phyloP scores from a whole-genome alignment of 2,329 filamentous ascomycete genomes.

The Colletotrichum coccodes region DNA sequence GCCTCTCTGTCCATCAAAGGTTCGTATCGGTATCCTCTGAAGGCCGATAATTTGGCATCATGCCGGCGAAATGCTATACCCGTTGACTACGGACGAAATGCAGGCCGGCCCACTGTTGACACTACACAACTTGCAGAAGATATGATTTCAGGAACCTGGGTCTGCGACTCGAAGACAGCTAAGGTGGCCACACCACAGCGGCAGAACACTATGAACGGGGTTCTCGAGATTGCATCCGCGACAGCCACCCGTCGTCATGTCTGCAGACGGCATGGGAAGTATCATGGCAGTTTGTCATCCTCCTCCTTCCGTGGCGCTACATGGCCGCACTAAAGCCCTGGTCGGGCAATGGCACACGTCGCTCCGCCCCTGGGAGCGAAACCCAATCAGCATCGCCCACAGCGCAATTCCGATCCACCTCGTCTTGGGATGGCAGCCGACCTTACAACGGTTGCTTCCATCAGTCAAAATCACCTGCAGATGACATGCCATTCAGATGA shows the following conservation, averaged over 20 bases:
- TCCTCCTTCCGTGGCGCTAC: constrained; percentile 14
- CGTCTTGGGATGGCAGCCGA: constrained; percentile 12
- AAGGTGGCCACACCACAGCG: background rate
- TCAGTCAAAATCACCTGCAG: constrained; percentile 26
- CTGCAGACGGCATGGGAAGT: constrained; percentile 16
- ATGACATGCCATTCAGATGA: constrained; percentile 20
- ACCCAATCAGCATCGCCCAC: constrained; percentile 21
- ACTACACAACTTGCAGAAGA: constrained; percentile 23
- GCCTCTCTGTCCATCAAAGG: background rate
- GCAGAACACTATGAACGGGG: background rate
- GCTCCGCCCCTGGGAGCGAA: background rate
- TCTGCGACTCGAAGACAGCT: background rate
- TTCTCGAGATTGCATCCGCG: constrained; percentile 22
- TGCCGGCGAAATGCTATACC: constrained; percentile 11
- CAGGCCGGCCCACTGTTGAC: constrained; percentile 23
- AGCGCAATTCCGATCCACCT: background rate
- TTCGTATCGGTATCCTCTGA: background rate
- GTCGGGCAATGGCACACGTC: constrained; percentile 25
- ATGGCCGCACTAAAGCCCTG: constrained; percentile 19
- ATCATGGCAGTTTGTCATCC: constrained; percentile 12
- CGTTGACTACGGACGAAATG: constrained; percentile 30
- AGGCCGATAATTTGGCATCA: constrained; percentile 2
- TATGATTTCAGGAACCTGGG: background rate
- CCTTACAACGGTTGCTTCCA: constrained; percentile 27
- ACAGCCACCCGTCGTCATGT: constrained; percentile 11